Evolutionary conservation across 768 basidiomycete genomes (phyloP), one percentile per base, ranked within the genome.

Genomic region (Russula earlei): DNA sequence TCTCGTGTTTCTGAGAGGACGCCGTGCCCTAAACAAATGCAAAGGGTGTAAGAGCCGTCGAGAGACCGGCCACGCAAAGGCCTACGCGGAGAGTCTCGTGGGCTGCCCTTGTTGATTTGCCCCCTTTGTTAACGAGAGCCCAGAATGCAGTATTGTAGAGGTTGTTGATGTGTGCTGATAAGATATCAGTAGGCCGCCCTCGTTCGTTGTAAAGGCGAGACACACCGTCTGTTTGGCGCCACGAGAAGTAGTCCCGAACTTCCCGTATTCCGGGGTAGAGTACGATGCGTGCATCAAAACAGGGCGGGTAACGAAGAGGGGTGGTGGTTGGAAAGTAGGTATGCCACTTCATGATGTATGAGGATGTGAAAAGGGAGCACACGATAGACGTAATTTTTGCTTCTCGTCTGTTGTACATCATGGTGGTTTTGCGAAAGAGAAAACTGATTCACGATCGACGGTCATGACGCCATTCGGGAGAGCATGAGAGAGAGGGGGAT

Each of bases 211-310:
- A 9, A 20, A 45, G 31, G 41, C 41, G n/a, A 20, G 10, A 71
- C 91, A 58, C 65, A 95, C 95, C 95, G 67, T 98, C 95, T 0
- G 86, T 88, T 68, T 98, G 96, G 56, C 96, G 73, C 96, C 96
- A 99, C 0, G 89, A 72, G 67, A 97, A 94, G 67, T 99, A 99
- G 68, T 99, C 96, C 8, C 84, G 79, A 9, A 95, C 75, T 59
- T 86, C 82, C 49, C 74, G 76, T 33, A 75, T 75, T 0, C 75
- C 73, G 0, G 95, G 92, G 69, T 98, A 97, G 15, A 87, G 66
- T 0, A 93, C 78, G 45, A 91, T 82, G 46, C 95, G 76, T 1
- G 91, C 92, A 67, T 99, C 96, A 65, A 99, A 99, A 0, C 85
- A 87, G 0, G 95, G 96, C 1, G 92, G 85, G 59, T 93, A 93